These are phyloP conservation scores for Xerocomus minutiporus DNA, from an alignment of 1,284 basidiomycete genomes.

Conservation along the genomic window DNA sequence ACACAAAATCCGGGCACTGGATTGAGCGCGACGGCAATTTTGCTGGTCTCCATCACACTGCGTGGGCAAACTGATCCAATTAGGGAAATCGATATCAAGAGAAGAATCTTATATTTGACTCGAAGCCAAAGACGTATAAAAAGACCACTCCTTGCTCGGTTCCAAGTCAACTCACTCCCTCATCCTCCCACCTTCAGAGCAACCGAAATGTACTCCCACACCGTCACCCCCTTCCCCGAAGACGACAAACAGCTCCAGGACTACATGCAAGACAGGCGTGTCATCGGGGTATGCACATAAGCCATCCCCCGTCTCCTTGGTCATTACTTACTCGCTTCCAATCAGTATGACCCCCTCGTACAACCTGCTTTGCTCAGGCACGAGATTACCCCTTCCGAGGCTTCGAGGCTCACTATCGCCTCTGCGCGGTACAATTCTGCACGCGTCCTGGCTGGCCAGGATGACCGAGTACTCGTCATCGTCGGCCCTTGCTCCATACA, in stretches of 20 bases:
- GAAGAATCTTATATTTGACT: background rate
- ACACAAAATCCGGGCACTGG: conserved; percentile 33
- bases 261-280: conserved; percentile 73
- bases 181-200: background rate
- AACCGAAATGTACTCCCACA: conserved; percentile 28
- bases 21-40: conserved; percentile 21
- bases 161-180: conserved; percentile 6
- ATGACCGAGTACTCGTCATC: conserved; percentile 83
- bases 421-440: conserved; percentile 75
- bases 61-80: conserved; percentile 3
- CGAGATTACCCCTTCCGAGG: conserved; percentile 63
- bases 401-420: conserved; percentile 69
- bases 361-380: conserved; percentile 86
- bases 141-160: conserved; percentile 1
- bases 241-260: conserved; percentile 58
- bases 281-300: conserved; percentile 59
- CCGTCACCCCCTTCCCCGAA: conserved; percentile 57
- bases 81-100: conserved; percentile 8
- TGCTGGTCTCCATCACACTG: conserved; percentile 23
- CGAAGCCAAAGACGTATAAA: conserved; percentile 18
- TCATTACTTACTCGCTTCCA: background rate
- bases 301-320: background rate
- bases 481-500: conserved; percentile 98
- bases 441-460: conserved; percentile 75
- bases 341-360: conserved; percentile 87